These are phyloP conservation scores for Kalanchoe fedtschenkoi DNA, from an alignment of 164 flowering plant species.

Conservation along the genomic window DNA sequence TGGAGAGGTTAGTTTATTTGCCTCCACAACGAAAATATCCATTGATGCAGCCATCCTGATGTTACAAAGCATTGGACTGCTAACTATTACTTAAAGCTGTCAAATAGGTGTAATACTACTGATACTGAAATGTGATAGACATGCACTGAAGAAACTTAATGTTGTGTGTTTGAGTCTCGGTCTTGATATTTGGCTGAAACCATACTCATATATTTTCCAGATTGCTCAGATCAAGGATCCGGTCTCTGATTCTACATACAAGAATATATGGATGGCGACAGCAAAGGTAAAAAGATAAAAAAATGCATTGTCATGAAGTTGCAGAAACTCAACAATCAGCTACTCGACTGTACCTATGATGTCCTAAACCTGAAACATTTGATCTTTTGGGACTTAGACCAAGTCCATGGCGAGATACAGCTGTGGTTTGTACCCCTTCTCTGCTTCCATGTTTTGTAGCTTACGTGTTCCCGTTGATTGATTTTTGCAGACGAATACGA, in stretches of 20 bases:
- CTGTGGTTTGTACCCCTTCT: not conserved
- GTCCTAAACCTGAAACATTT: too few species aligned
- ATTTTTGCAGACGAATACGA: slow-evolving; percentile 58
- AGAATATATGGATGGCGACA: slow-evolving; percentile 83
- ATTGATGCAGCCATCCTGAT: not conserved
- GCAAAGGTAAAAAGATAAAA: slow-evolving; percentile 58
- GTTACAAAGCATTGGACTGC: not conserved
- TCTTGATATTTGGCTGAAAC: not conserved
- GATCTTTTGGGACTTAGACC: too few species aligned
- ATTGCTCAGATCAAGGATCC: slow-evolving; percentile 60
- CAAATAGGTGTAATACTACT: not conserved
- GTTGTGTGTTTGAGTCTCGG: not conserved
- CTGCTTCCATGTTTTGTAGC: not conserved
- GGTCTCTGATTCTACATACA: slow-evolving; percentile 67
- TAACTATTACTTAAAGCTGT: not conserved
- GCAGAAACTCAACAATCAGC: too few species aligned
- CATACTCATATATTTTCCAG: slow-evolving; percentile 23
- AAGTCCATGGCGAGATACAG: not conserved
- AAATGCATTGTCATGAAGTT: too few species aligned
- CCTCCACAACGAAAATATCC: not conserved
- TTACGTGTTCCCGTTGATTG: not conserved
- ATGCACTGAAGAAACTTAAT: not conserved
- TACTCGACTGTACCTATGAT: too few species aligned
- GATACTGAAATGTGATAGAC: not conserved
- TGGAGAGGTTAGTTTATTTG: slow-evolving; percentile 46